Conservation (phyloP, 805 yeast genomes). For the Cyberlindnera mrakii region DNA sequence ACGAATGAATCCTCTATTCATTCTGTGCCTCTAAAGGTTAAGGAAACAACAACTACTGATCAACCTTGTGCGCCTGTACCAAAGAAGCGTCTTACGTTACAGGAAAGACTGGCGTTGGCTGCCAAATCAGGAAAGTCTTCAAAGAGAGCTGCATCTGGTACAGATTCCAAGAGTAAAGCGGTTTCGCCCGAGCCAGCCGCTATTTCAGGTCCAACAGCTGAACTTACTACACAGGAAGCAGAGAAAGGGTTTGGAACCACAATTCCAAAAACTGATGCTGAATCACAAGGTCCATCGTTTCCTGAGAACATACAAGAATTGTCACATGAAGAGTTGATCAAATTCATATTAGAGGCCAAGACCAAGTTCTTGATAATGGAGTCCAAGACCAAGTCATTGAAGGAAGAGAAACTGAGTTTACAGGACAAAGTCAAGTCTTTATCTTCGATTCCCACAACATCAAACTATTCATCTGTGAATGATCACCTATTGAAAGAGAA, state of each 20-base stretch:
- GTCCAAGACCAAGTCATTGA: conserved; percentile 13
- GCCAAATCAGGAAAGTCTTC: conserved; percentile 40
- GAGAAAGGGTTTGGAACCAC: too few species aligned
- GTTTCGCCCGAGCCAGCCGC: conserved; percentile 6
- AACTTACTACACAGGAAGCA: too few species aligned
- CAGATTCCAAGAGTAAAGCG: conserved; percentile 1
- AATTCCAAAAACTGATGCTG: background rate
- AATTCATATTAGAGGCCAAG: conserved; percentile 12
- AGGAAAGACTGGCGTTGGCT: conserved; percentile 81
- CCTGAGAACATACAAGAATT: conserved; percentile 10
- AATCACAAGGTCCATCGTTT: conserved; percentile 2
- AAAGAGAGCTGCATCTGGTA: conserved; percentile 16
- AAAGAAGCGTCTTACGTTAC: conserved; percentile 65
- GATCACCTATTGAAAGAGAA: conserved; percentile 33
- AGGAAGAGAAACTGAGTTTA: conserved; percentile 18
- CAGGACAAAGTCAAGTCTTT: conserved; percentile 17
- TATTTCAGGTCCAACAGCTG: background rate
- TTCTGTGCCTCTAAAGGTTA: background rate
- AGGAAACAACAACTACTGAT: background rate
- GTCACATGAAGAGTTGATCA: conserved; percentile 11
- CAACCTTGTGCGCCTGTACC: conserved; percentile 13
- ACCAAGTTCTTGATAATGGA: conserved; percentile 8
- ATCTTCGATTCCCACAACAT: background rate
- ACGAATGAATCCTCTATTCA: background rate
- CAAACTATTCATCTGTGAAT: conserved; percentile 3